A percentile compares a stretch with the other conserved stretches of the same genome.
phyloP scores from a whole-genome alignment of 164 flowering plant genomes.

The Berberis vulgaris region DNA sequence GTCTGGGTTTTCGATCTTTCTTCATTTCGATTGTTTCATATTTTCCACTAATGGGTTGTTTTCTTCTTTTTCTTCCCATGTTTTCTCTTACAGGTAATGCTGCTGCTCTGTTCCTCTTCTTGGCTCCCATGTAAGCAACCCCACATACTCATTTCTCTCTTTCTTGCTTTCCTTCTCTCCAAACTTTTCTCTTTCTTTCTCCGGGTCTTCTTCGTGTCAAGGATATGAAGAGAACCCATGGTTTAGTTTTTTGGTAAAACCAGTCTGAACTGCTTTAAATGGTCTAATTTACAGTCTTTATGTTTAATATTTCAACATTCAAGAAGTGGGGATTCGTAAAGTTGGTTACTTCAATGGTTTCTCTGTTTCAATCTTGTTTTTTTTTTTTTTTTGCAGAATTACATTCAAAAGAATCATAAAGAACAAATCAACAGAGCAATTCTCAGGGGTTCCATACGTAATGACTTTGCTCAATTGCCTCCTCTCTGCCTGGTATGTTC shows the following conservation, averaged over 20 bases:
- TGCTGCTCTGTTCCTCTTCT: conserved; percentile 27
- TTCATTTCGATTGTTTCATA: not conserved
- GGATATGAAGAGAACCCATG: not conserved
- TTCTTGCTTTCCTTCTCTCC: not conserved
- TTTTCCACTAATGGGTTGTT: not conserved
- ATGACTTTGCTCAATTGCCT: conserved; percentile 86
- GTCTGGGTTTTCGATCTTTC: not conserved
- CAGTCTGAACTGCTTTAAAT: no score
- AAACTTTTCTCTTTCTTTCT: not conserved
- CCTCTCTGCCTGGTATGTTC: conserved; percentile 73
- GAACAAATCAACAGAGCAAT: conserved; percentile 71
- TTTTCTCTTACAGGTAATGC: conserved; percentile 22
- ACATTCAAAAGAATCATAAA: conserved; percentile 69
- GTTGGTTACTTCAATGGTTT: no score
- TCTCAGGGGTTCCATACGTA: conserved; percentile 86
- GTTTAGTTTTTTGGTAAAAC: not conserved
- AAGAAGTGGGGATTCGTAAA: no score
- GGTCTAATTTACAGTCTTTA: no score
- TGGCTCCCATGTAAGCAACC: conserved; percentile 23
- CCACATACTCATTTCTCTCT: not conserved
- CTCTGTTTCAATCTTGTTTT: not conserved
- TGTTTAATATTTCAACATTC: no score
- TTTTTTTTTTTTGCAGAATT: conserved; percentile 31
- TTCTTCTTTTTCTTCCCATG: not conserved
- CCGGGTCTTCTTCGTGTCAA: no score